Percentiles rank a stretch among this genome's conserved stretches.
phyloP scores from a whole-genome alignment of 805 yeast species.

The Metschnikowia reukaufii region DNA sequence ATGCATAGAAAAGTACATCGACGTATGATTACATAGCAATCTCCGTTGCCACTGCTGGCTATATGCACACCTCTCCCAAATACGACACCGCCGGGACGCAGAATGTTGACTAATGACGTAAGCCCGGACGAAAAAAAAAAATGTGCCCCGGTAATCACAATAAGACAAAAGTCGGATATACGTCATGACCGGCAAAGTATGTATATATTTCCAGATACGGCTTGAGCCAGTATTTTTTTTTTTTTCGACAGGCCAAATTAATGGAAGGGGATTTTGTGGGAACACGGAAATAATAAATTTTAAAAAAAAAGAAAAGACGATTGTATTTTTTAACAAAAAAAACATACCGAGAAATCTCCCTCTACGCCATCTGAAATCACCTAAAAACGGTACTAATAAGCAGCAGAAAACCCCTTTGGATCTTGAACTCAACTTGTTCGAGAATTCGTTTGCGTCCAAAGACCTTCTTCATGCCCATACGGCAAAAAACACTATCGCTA shows the following conservation, averaged over 20 bases:
- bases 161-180: not conserved
- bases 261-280: not conserved
- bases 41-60: constrained; percentile 1
- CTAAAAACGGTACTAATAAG: not conserved
- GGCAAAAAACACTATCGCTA: not conserved
- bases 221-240: not conserved
- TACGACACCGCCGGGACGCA: constrained; percentile 10
- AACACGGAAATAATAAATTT: not conserved
- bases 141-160: not conserved
- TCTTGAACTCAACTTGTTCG: constrained; percentile 93
- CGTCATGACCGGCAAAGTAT: constrained; percentile 26
- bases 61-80: constrained; percentile 12
- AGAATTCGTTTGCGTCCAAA: constrained; percentile 83
- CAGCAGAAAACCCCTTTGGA: constrained; percentile 55
- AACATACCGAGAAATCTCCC: constrained; percentile 16
- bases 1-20: not conserved
- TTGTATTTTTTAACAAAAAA: constrained; percentile 14
- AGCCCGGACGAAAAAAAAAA: constrained; percentile 14
- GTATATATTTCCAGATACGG: constrained; percentile 9
- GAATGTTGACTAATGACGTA: constrained; percentile 14
- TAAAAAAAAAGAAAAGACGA: not conserved
- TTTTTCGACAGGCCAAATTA: too few species aligned
- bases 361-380: not conserved
- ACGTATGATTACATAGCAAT: not conserved
- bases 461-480: constrained; percentile 24